Conservation (phyloP, 106 monocot genomes). For the Dendrobium catenatum region DNA sequence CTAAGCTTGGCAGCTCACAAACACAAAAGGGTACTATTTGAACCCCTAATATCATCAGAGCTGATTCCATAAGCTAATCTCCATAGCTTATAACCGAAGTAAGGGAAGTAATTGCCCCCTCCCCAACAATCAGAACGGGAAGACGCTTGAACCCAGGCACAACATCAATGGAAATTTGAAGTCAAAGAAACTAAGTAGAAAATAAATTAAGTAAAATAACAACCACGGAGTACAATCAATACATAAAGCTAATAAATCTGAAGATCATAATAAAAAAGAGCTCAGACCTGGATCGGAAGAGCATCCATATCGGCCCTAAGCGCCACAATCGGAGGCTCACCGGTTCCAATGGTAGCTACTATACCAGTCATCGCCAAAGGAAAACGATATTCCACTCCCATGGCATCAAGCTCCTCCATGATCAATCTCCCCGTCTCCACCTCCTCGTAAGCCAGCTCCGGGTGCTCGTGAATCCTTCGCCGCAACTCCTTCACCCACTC, state of each 20-base stretch:
- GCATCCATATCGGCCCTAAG: constrained; percentile 76
- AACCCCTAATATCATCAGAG: too few relatives aligned
- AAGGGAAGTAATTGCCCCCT: constrained; percentile 1
- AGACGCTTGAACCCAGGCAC: background rate
- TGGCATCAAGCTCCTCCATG: constrained; percentile 36
- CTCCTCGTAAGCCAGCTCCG: constrained; percentile 75
- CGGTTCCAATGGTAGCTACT: constrained; percentile 51
- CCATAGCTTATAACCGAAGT: background rate
- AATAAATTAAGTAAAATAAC: background rate
- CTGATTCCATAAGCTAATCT: background rate
- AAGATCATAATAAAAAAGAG: background rate
- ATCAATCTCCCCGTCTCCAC: constrained; percentile 55
- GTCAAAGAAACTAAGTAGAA: background rate
- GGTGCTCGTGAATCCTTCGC: constrained; percentile 54
- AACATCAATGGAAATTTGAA: background rate
- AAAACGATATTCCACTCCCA: constrained; percentile 30
- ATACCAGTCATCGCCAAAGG: constrained; percentile 47
- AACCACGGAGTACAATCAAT: background rate
- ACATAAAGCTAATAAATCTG: background rate
- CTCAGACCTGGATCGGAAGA: constrained; percentile 52
- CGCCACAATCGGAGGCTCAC: constrained; percentile 40
- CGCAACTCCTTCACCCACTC: constrained; percentile 42
- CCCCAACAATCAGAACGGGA: background rate
- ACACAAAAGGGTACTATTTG: background rate
- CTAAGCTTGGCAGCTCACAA: background rate